A percentile compares a stretch with the other conserved stretches of the same genome.
Conservation (phyloP, 768 basidiomycete species). For the Xanthoconium purpureum region DNA sequence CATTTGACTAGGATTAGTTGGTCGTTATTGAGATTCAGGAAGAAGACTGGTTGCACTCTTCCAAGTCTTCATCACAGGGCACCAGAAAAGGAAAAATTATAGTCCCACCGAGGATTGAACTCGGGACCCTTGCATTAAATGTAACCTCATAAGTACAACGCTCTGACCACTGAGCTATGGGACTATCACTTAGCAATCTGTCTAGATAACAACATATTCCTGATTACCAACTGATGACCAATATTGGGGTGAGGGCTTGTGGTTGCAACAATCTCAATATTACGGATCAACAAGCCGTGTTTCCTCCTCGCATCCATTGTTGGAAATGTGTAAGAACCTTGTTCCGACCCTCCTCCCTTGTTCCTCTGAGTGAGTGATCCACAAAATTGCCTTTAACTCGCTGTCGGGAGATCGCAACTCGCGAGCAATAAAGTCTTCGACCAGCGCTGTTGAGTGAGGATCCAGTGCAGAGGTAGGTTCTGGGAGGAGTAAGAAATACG, state of each 20-base stretch:
- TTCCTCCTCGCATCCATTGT: slow-evolving; percentile 45
- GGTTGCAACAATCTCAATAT: background rate
- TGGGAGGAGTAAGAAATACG: slow-evolving; percentile 28
- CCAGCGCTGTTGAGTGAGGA: slow-evolving; percentile 54
- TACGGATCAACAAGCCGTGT: slow-evolving; percentile 27
- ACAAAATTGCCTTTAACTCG: slow-evolving; percentile 68
- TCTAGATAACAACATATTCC: background rate
- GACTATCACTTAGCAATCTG: slow-evolving; percentile 23
- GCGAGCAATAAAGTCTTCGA: slow-evolving; percentile 60
- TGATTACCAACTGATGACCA: background rate
- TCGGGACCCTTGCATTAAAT: slow-evolving; percentile 58
- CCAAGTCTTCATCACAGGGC: no score
- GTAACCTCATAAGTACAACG: slow-evolving; percentile 61
- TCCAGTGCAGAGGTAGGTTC: slow-evolving; percentile 92
- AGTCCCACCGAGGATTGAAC: slow-evolving; percentile 63
- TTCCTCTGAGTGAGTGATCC: slow-evolving; percentile 87
- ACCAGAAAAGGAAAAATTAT: slow-evolving; percentile 31
- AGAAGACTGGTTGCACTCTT: background rate
- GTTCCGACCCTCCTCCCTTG: slow-evolving; percentile 75
- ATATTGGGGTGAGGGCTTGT: background rate
- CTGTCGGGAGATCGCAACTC: slow-evolving; percentile 49
- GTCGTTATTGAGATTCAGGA: background rate
- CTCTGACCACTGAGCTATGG: slow-evolving; percentile 64
- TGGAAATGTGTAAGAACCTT: slow-evolving; percentile 52
- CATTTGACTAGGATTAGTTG: no score